Evolutionary conservation across 768 basidiomycete species (phyloP).

Genomic region (Exsudoporus frostii): DNA sequence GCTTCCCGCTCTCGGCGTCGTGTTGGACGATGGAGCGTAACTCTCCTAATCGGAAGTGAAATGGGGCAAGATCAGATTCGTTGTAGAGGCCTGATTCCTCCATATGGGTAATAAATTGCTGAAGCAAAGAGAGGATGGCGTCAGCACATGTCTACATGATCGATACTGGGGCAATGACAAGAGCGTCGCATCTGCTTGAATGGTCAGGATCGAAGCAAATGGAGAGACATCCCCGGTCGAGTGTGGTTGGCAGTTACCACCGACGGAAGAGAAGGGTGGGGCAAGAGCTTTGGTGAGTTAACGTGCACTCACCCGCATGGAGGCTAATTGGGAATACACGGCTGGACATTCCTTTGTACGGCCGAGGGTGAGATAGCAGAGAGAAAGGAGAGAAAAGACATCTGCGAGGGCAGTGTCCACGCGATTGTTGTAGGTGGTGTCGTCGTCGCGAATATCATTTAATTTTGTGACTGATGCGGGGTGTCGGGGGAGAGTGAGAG

Average conservation of each 20-base stretch:
- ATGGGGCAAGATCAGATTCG: constrained; percentile 85
- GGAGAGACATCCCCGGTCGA: constrained; percentile 2
- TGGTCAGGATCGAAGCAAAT: constrained; percentile 20
- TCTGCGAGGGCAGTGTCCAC: constrained; percentile 94
- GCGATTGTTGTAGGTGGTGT: constrained; percentile 75
- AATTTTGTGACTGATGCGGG: constrained; percentile 71
- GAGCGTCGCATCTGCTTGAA: constrained; percentile 23
- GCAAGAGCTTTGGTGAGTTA: background rate
- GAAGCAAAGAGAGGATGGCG: constrained; percentile 22
- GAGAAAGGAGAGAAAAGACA: constrained; percentile 90
- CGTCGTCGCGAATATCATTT: constrained; percentile 85
- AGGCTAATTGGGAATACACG: constrained; percentile 93
- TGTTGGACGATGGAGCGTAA: constrained; percentile 83
- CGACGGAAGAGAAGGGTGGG: constrained; percentile 1
- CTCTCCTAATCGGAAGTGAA: constrained; percentile 75
- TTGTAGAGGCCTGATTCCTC: constrained; percentile 95
- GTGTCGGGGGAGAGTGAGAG: background rate
- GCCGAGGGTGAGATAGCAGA: constrained; percentile 98
- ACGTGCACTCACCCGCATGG: constrained; percentile 78
- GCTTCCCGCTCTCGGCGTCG: constrained; percentile 77
- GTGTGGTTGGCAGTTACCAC: background rate
- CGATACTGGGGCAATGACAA: constrained; percentile 18
- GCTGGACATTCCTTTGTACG: constrained; percentile 94
- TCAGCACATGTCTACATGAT: constrained; percentile 27
- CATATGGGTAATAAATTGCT: constrained; percentile 96